Evolutionary conservation across 768 basidiomycete species (phyloP), one percentile per base, ranked within the genome.

Genomic region (Mycena floridula): DNA sequence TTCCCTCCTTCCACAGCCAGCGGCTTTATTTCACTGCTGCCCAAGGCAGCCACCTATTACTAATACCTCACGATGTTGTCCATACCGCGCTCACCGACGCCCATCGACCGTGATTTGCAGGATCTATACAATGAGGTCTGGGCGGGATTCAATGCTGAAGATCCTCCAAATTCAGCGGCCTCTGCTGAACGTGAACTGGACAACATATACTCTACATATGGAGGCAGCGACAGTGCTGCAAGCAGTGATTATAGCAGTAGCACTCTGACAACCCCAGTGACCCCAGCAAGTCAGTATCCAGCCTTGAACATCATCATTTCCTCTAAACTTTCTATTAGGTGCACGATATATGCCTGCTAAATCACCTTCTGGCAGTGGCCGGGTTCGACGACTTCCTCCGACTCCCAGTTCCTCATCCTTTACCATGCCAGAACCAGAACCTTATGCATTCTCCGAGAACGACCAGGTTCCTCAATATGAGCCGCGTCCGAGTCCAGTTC

Each of bases 51-150:
- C n/a, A n/a, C n/a, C n/a, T n/a, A n/a, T n/a, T n/a, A n/a, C n/a
- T n/a, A n/a, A n/a, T n/a, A n/a, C n/a, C n/a, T n/a, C n/a, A n/a
- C n/a, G n/a, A n/a, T n/a, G n/a, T n/a, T n/a, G n/a, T n/a, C n/a
- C n/a, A n/a, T n/a, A n/a, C n/a, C n/a, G n/a, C 28, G 28, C 28
- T 16, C 28, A 9, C 11, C 28, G 16, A 39, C 38, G 22, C 38
- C 38, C n/a, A 24, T 39, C 23, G 85, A 87, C 49, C 79, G 80
- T 54, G 85, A 87, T 56, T 72, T 88, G 4, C 81, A 85, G 52
- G 71, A 74, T 45, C 73, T 89, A 36, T 89, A 87, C 61, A 76
- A 86, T 50, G 81, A 85, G 59, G 85, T 88, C 18, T 81, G 82
- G 68, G 77, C 76, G 37, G 77, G 76, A 23, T 88, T 85, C 53